Evolutionary conservation across 441 rosid species (phyloP), one percentile per base, ranked within the genome.

Genomic region (Biscutella laevigata): DNA sequence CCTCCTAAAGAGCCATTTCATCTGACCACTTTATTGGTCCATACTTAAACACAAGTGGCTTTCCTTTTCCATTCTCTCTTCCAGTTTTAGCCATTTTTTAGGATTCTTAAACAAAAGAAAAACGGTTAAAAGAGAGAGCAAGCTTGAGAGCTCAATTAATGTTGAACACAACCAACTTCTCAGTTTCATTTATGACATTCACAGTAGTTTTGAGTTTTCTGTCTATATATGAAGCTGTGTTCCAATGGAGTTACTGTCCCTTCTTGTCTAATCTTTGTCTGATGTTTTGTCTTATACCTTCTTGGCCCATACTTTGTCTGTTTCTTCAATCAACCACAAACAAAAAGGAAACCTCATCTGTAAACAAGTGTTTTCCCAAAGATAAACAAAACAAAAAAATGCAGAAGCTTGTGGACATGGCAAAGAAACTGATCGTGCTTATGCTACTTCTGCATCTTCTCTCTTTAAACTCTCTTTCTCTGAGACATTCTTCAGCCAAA

Each of bases 401-500:
- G n/a, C n/a, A n/a, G 33, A 32, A 56, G 56, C 45, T 51, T 25
- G 64, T 65, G 48, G 34, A 29, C 54, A 58, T 65, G 69, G 19
- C 12, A n/a, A 14, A 57, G 51, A 66, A 53, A 32, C 57, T 59
- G 45, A 59, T 66, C 38, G 25, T 43, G 41, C 51, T 66, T 9
- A 1, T 66, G 61, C 61, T 53, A 22, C 64, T 67, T 39, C 51
- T 59, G 30, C 64, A 58, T 41, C 47, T 61, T 54, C 42, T 67
- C 41, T 41, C 30, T 14, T 26, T 67, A 27, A 64, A 7, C 37
- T 62, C 83, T 6, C 15, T 62, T 2, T 69, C 77, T 62, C 66
- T 57, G 10, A 73, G 25, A 63, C 67, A 57, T 25, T 71, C 66
- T 45, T 68, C 77, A 13, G 5, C 62, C 12, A 66, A 46, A 40